Evolutionary conservation across 768 basidiomycete genomes (phyloP).

Genomic region (Dioszegia aurantiaca): DNA sequence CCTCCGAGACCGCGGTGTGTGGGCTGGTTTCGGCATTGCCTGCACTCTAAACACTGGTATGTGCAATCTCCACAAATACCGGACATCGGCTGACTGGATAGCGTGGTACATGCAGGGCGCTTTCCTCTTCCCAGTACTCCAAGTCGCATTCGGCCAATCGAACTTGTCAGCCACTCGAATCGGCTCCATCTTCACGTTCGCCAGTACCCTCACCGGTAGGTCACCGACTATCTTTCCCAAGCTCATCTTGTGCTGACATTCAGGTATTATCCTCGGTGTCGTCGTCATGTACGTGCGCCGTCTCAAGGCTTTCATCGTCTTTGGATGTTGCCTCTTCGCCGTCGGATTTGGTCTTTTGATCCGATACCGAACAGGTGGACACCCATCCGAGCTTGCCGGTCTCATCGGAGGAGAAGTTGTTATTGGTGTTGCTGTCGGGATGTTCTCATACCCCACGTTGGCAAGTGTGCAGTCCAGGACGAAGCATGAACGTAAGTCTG

Average conservation of each 20-base stretch:
- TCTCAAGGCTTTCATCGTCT: slow-evolving; percentile 44
- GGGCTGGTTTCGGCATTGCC: slow-evolving; percentile 46
- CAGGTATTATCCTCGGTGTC: slow-evolving; percentile 32
- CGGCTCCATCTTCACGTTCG: slow-evolving; percentile 45
- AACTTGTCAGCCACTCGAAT: slow-evolving; percentile 38
- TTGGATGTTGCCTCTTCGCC: slow-evolving; percentile 40
- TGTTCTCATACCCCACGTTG: slow-evolving; percentile 46
- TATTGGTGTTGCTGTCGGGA: slow-evolving; percentile 37
- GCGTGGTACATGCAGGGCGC: slow-evolving; percentile 47
- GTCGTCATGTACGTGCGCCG: slow-evolving; percentile 41
- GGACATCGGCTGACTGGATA: neutral
- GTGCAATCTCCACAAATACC: neutral
- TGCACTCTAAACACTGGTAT: slow-evolving; percentile 36
- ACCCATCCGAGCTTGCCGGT: slow-evolving; percentile 22
- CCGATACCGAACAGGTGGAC: slow-evolving; percentile 22
- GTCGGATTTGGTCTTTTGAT: slow-evolving; percentile 49
- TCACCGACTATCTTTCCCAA: neutral
- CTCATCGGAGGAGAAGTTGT: slow-evolving; percentile 42
- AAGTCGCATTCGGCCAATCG: slow-evolving; percentile 41
- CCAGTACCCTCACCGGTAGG: slow-evolving; percentile 42
- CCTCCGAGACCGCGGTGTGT: slow-evolving; percentile 42
- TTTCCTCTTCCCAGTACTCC: slow-evolving; percentile 46
- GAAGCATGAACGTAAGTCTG: slow-evolving; percentile 31
- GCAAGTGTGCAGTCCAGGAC: slow-evolving; percentile 35
- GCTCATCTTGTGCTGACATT: neutral